Percentiles rank a stretch among this genome's conserved stretches.
Conservation (phyloP, 1,284 basidiomycete genomes). For the Ceratobasidium sp. region DNA sequence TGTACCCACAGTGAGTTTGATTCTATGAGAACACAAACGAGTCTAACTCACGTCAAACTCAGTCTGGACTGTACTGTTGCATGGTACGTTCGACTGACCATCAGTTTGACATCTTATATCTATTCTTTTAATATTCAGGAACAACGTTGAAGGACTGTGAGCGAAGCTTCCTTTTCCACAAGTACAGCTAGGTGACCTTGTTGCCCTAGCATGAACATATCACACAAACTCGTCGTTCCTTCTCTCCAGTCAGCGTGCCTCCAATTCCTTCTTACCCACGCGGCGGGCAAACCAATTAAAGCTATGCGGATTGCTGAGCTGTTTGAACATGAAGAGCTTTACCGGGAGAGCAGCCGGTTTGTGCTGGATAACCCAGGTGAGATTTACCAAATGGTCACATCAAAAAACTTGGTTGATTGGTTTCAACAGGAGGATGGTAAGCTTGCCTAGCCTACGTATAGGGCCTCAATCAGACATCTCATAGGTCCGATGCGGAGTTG, state of each 20-base stretch:
- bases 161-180: constrained; percentile 51
- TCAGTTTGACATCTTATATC: background rate
- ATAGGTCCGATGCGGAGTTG: constrained; percentile 76
- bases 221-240: constrained; percentile 86
- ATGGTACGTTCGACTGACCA: constrained; percentile 60
- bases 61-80: constrained; percentile 90
- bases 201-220: constrained; percentile 75
- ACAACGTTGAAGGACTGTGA: constrained; percentile 84
- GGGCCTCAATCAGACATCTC: background rate
- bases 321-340: constrained; percentile 88
- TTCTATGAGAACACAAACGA: background rate
- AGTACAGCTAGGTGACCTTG: constrained; percentile 35
- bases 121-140: constrained; percentile 58
- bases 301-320: constrained; percentile 90
- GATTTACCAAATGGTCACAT: constrained; percentile 31
- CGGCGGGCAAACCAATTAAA: constrained; percentile 89
- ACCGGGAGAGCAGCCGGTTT: constrained; percentile 88
- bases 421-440: constrained; percentile 68
- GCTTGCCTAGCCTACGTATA: background rate
- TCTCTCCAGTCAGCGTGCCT: constrained; percentile 84
- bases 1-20: constrained; percentile 72
- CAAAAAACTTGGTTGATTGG: constrained; percentile 23
- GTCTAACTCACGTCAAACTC: constrained; percentile 27
- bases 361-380: constrained; percentile 87
- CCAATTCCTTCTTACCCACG: constrained; percentile 88